Evolutionary conservation across 805 yeast species (phyloP).

Genomic region (Starmerella apicola): DNA sequence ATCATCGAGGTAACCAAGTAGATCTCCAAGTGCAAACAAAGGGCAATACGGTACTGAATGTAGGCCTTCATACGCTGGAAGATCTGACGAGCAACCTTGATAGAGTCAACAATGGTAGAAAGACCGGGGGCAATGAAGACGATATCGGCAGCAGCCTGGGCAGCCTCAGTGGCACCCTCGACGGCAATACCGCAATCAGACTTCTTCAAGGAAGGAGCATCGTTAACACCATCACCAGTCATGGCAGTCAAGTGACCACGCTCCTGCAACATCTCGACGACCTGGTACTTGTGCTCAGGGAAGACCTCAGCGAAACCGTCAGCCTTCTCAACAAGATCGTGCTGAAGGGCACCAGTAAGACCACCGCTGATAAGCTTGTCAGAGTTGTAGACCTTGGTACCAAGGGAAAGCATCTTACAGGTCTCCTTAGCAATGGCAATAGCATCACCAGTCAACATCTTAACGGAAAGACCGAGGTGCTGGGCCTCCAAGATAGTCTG

Average conservation of each 20-base stretch:
- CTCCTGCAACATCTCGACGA: conserved; percentile 87
- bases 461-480: conserved; percentile 83
- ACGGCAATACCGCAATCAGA: conserved; percentile 95
- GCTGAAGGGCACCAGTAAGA: conserved; percentile 95
- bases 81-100: conserved; percentile 90
- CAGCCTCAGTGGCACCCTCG: conserved; percentile 96
- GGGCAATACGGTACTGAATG: conserved; percentile 95
- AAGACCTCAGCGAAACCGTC: conserved; percentile 98
- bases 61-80: conserved; percentile 99
- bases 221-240: conserved; percentile 99
- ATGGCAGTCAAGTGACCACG: conserved; percentile 96
- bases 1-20: conserved; percentile 95
- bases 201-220: conserved; percentile 94
- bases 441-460: conserved; percentile 98
- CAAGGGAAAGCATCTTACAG: conserved; percentile 93
- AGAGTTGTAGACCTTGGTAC: conserved; percentile 93
- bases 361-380: conserved; percentile 94
- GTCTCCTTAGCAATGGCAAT: conserved; percentile 98
- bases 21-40: conserved; percentile 86
- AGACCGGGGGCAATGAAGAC: conserved; percentile 93
- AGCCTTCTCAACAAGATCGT: conserved; percentile 94
- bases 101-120: conserved; percentile 86
- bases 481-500: conserved; percentile 88
- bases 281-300: conserved; percentile 96
- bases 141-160: conserved; percentile 93